These are phyloP conservation scores for Orbilia blumenaviensis DNA, from an alignment of 2,329 filamentous ascomycete species.

Conservation along the genomic window DNA sequence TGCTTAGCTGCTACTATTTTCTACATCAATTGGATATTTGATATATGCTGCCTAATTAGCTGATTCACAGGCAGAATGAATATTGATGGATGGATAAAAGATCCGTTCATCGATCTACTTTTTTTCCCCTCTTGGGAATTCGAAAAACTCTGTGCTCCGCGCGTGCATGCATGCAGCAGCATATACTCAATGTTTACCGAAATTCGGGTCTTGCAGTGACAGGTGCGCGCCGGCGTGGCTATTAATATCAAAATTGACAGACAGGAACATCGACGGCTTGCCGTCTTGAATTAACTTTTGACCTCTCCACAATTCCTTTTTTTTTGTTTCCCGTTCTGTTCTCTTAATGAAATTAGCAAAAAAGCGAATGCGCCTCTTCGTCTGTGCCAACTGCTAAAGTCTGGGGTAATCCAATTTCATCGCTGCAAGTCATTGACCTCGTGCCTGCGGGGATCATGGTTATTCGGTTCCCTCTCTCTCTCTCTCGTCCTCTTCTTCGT, in stretches of 20 bases:
- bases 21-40: background rate
- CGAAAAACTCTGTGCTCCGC: background rate
- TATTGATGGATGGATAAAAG: too few relatives aligned
- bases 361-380: constrained; percentile 25
- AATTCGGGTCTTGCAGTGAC: background rate
- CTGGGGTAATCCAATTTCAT: constrained; percentile 32
- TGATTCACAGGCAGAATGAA: background rate
- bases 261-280: background rate
- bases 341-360: constrained; percentile 32
- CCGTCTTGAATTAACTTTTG: background rate
- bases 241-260: constrained; percentile 32
- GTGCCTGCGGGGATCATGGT: constrained; percentile 38
- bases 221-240: too few relatives aligned
- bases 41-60: constrained; percentile 31
- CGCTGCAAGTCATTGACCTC: constrained; percentile 53
- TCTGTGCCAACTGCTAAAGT: constrained; percentile 31
- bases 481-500: too few relatives aligned
- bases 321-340: background rate
- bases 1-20: constrained; percentile 1
- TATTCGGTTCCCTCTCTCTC: too few relatives aligned
- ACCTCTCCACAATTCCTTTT: background rate
- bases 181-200: background rate
- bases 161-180: background rate
- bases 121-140: background rate
- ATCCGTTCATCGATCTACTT: constrained; percentile 4